Evolutionary conservation across 208 protist genomes (phyloP).

Genomic region (Acanthamoeba healyi): DNA sequence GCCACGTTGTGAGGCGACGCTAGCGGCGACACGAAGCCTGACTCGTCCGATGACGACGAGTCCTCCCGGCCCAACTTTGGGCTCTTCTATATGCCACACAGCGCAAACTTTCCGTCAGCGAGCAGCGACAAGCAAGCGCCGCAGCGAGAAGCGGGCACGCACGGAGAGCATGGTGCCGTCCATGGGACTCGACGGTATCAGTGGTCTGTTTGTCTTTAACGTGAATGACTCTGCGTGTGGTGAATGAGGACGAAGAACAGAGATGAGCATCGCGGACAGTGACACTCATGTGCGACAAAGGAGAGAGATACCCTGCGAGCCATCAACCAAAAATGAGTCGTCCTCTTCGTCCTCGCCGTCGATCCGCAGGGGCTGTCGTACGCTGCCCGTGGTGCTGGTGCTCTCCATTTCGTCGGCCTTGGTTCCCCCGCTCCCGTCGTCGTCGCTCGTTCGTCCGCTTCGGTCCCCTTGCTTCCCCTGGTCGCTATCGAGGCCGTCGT

Average conservation of each 20-base stretch:
- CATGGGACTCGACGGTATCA: constrained; percentile 17
- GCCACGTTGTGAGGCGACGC: constrained; percentile 28
- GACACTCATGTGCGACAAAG: neutral
- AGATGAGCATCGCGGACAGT: neutral
- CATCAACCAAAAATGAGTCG: constrained; percentile 23
- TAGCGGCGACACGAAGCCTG: constrained; percentile 26
- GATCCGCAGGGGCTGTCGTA: neutral
- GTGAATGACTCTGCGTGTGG: neutral
- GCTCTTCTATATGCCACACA: neutral
- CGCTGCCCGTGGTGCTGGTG: neutral
- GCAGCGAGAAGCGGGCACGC: neutral
- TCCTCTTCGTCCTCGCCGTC: neutral
- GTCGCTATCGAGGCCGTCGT: neutral
- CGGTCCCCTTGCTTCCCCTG: neutral
- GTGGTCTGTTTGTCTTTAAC: neutral
- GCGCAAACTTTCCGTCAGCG: too few relatives aligned
- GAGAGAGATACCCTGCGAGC: neutral
- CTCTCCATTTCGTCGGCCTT: constrained; percentile 17
- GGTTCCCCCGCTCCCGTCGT: neutral
- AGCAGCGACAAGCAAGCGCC: too few relatives aligned
- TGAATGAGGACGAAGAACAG: neutral
- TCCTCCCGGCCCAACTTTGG: constrained; percentile 20
- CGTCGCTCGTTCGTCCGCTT: neutral
- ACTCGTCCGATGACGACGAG: constrained; percentile 25
- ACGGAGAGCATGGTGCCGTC: neutral